Base-by-base conservation (phyloP, 1,284 basidiomycete genomes). In the Cutaneotrichosporon daszewskae region DNA sequence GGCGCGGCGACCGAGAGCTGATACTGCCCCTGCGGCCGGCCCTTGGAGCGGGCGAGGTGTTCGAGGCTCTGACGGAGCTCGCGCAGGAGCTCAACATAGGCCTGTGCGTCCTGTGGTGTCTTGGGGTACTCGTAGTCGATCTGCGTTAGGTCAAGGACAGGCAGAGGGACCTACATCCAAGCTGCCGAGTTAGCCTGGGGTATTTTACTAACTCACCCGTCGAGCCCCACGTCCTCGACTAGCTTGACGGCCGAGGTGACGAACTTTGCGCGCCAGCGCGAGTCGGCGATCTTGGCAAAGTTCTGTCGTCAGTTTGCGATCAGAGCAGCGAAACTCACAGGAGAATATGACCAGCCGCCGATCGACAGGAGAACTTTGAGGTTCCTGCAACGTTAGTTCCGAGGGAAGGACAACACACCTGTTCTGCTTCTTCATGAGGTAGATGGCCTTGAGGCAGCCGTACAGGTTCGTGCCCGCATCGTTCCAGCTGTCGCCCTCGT, bases 321-420 rank as follows among this genome's bases (percentile, higher is more conserved):
- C 25, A 19, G 14, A 2, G 18, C 12, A 13, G 11, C 5, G 20
- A 17, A 41, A 43, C 61, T 31, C 22, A 66, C 63, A 3, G 85
- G 81, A 2, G 86, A 89, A 63, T 88, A 91, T 0, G 85, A 85
- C 88, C 87, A 92, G 5, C 89, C 87, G 26, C 87, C 86, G 32
- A 89, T 75, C 0, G 84, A 86, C 22, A 88, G 73, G 26, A 87
- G 69, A 11, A 87, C 80, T 62, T 88, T 87, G 42, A 88, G 64
- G 60, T 85, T 82, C 28, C 85, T 78, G 39, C n/a, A n/a, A 16
- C 20, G 25, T 45, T 9, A 37, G 41, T 13, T 13, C 7, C 12
- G 23, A 16, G 34, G 35, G 35, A 26, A 22, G 16, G 16, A n/a
- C 14, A 8, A 38, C 62, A 34, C 38, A 74, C 73, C 79, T 79